Conservation (phyloP, 345 rosid species). For the Eucalyptus tenuipes region DNA sequence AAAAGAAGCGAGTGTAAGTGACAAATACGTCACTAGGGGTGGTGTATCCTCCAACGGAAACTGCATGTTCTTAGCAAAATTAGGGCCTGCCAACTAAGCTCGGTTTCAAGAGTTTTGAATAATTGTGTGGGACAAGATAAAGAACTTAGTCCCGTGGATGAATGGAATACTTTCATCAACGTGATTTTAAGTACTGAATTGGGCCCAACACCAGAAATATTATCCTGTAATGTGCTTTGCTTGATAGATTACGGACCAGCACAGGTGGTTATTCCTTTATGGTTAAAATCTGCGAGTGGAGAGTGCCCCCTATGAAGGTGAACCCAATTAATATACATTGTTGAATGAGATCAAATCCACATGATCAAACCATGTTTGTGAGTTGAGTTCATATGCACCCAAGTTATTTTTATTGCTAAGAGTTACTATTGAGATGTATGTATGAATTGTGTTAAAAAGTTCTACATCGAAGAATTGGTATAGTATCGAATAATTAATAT, state of each 20-base stretch:
- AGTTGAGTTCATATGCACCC: not conserved
- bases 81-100: not conserved
- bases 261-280: not conserved
- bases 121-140: not conserved
- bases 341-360: not conserved
- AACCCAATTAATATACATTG: not conserved
- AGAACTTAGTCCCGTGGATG: not conserved
- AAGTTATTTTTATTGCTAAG: not conserved
- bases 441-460: too few relatives aligned
- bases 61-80: not conserved
- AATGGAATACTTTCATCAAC: not conserved
- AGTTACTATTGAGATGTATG: not conserved
- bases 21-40: not conserved
- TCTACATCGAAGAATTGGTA: not conserved
- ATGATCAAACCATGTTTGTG: not conserved
- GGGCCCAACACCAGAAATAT: not conserved
- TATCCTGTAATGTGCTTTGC: not conserved
- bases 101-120: not conserved
- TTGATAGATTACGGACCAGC: not conserved
- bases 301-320: not conserved
- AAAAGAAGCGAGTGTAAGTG: not conserved
- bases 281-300: not conserved
- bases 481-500: too few relatives aligned
- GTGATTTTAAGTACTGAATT: not conserved
- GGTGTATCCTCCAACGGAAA: not conserved